Conservation (phyloP, 495 filamentous ascomycete genomes). For the Penicillium steckii region DNA sequence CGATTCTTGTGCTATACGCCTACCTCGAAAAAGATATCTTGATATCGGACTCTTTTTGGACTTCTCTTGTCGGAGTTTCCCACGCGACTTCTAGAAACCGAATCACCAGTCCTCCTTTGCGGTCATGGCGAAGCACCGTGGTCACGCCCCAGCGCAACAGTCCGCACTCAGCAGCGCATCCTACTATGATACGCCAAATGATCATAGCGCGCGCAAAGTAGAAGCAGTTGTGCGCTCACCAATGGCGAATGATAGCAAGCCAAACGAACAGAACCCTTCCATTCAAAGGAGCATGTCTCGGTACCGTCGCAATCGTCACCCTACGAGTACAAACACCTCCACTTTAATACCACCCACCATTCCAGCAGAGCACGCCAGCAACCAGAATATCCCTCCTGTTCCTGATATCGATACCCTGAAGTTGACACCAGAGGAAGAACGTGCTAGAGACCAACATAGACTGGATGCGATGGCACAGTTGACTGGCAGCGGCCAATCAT, state of each 20-base stretch:
- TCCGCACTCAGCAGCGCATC: conserved; percentile 2
- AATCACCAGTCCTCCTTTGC: neutral
- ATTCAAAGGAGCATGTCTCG: conserved; percentile 59
- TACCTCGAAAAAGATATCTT: neutral
- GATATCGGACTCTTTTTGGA: neutral
- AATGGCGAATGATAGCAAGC: neutral
- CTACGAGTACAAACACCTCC: conserved; percentile 19
- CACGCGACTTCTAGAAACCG: neutral
- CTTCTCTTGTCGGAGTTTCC: neutral
- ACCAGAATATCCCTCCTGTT: neutral
- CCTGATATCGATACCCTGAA: conserved; percentile 8
- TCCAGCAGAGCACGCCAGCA: conserved; percentile 19
- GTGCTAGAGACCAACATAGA: conserved; percentile 40
- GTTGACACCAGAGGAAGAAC: conserved; percentile 31
- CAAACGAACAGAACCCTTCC: conserved; percentile 27
- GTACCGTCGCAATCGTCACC: conserved; percentile 48
- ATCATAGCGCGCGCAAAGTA: neutral
- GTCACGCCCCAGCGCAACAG: conserved; percentile 10
- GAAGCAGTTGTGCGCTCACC: neutral
- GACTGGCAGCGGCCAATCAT: conserved; percentile 25
- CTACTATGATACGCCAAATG: conserved; percentile 34
- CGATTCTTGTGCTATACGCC: neutral
- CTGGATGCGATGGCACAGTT: conserved; percentile 38
- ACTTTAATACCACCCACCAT: conserved; percentile 28
- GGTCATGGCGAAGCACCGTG: conserved; percentile 14